These are phyloP conservation scores for Parsonsia alboflavescens DNA, from an alignment of 257 asterid species.

Conservation along the genomic window DNA sequence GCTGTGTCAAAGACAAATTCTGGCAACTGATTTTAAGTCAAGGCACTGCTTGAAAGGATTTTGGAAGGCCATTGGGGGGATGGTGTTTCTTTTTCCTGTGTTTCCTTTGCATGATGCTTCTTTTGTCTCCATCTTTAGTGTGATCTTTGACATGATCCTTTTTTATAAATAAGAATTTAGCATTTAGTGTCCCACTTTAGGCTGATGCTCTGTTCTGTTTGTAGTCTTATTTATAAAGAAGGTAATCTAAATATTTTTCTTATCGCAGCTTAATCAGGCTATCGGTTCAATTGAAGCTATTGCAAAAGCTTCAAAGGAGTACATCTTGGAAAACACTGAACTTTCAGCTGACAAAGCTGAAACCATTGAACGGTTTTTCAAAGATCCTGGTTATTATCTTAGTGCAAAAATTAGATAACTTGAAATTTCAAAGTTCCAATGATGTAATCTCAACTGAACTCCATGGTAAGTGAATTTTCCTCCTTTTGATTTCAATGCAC, in stretches of 20 bases:
- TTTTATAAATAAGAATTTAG: neutral
- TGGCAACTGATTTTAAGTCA: no score
- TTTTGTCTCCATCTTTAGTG: neutral
- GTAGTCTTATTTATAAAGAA: neutral
- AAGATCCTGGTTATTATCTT: slow-evolving; percentile 73
- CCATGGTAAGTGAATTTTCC: neutral
- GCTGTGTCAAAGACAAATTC: no score
- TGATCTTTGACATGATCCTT: neutral
- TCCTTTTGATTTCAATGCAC: neutral
- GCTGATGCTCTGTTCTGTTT: no score
- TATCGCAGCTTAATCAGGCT: slow-evolving; percentile 76
- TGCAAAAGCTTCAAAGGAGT: slow-evolving; percentile 74
- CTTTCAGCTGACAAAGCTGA: slow-evolving; percentile 89
- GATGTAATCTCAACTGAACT: neutral
- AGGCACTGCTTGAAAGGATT: neutral
- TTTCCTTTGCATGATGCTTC: neutral
- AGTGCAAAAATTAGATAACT: slow-evolving; percentile 54
- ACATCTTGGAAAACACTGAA: slow-evolving; percentile 76
- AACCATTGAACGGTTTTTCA: slow-evolving; percentile 65
- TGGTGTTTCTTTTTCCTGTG: neutral
- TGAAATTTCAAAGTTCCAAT: neutral
- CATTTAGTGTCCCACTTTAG: neutral
- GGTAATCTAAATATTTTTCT: slow-evolving; percentile 1
- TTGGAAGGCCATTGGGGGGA: neutral
- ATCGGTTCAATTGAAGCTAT: slow-evolving; percentile 94